These are phyloP conservation scores for Monosporozyma unispora DNA, from an alignment of 805 yeast genomes.

Conservation along the genomic window DNA sequence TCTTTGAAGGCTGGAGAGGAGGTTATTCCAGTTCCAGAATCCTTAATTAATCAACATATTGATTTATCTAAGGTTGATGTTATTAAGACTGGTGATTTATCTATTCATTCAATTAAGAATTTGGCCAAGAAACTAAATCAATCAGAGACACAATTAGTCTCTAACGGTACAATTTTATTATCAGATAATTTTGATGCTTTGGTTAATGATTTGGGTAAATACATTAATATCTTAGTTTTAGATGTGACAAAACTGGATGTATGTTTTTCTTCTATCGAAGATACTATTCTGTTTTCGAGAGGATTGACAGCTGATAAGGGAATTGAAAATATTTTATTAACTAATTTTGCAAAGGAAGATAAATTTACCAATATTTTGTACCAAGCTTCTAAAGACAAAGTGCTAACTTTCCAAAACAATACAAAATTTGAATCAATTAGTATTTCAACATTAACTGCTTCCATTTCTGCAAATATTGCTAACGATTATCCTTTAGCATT, in stretches of 20 bases:
- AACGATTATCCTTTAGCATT: neutral
- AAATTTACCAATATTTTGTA: neutral
- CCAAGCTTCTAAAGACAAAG: neutral
- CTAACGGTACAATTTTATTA: neutral
- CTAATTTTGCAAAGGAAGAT: neutral
- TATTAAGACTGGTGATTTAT: neutral
- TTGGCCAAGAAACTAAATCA: neutral
- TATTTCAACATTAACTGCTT: neutral
- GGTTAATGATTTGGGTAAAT: neutral
- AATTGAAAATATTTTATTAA: neutral
- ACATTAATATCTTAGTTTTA: neutral
- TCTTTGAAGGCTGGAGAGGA: slow-evolving; percentile 57
- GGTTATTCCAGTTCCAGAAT: slow-evolving; percentile 28
- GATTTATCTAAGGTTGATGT: neutral
- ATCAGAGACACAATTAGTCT: neutral
- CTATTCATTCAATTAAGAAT: neutral
- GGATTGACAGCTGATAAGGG: neutral
- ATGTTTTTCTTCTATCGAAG: neutral
- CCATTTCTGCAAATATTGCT: neutral
- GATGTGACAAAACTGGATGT: neutral
- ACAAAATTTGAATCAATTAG: neutral
- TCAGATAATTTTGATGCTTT: neutral
- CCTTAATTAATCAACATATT: neutral
- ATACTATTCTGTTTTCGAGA: neutral
- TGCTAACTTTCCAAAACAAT: neutral